These are phyloP conservation scores for Rubroshorea leprosula DNA, from an alignment of 345 rosid genomes.

Conservation along the genomic window DNA sequence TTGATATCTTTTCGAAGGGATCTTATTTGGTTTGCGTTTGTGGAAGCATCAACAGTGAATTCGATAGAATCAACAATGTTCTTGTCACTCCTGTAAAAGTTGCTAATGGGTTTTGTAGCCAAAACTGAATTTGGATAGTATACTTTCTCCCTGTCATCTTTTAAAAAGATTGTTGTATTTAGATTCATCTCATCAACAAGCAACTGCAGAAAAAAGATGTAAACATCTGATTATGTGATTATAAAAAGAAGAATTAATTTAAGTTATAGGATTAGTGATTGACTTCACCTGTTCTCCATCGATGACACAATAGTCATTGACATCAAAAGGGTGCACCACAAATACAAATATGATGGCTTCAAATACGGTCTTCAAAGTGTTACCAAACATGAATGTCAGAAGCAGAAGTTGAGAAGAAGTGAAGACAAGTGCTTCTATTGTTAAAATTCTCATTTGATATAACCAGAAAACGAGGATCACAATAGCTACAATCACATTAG, in stretches of 20 bases:
- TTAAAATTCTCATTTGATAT: conserved; percentile 43
- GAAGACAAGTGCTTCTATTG: conserved; percentile 39
- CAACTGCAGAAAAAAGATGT: conserved; percentile 38
- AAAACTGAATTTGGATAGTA: conserved; percentile 40
- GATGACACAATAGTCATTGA: conserved; percentile 72
- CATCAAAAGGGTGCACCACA: conserved; percentile 80
- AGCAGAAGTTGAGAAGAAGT: conserved; percentile 49
- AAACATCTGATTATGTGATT: not conserved
- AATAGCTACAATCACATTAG: conserved; percentile 26
- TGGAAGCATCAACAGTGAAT: too few relatives aligned
- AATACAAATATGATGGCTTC: conserved; percentile 72
- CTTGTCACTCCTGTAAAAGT: too few relatives aligned
- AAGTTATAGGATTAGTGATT: too few relatives aligned
- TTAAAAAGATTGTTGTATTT: conserved; percentile 62
- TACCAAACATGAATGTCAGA: conserved; percentile 43
- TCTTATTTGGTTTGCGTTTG: too few relatives aligned
- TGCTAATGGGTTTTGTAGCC: not conserved
- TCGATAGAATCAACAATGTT: too few relatives aligned
- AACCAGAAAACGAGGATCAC: conserved; percentile 35
- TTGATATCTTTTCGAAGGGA: too few relatives aligned
- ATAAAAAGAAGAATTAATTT: not conserved
- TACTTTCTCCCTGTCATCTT: conserved; percentile 66
- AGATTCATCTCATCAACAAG: conserved; percentile 80
- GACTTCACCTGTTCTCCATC: conserved; percentile 63
- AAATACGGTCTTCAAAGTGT: conserved; percentile 1